These are phyloP conservation scores for Solanum tarijense DNA, from an alignment of 257 asterid genomes.

Conservation along the genomic window DNA sequence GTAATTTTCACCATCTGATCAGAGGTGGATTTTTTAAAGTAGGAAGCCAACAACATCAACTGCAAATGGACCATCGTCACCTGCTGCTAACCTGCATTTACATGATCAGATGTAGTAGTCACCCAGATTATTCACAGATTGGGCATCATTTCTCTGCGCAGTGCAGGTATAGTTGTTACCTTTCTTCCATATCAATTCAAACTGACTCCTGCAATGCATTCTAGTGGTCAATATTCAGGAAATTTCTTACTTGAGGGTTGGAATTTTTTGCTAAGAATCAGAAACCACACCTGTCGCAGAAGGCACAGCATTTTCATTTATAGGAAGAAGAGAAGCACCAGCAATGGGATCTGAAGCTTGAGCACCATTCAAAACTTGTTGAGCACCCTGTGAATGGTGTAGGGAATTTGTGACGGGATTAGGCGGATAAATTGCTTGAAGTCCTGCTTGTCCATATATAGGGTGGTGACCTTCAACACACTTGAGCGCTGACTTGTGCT, in stretches of 20 bases:
- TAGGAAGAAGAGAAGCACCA: neutral
- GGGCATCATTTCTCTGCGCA: neutral
- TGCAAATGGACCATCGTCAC: neutral
- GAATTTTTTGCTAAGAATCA: neutral
- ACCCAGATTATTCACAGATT: neutral
- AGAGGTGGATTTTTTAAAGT: neutral
- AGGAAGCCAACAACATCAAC: neutral
- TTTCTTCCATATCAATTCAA: neutral
- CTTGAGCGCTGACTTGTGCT: conserved; percentile 13
- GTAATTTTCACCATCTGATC: neutral
- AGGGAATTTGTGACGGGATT: conserved; percentile 1
- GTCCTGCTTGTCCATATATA: conserved; percentile 11
- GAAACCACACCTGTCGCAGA: neutral
- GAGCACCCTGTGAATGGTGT: conserved; percentile 1
- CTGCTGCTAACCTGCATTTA: neutral
- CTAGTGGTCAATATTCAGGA: neutral
- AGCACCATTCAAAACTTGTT: conserved; percentile 2
- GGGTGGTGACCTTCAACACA: conserved; percentile 11
- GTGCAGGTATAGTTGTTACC: neutral
- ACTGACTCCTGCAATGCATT: neutral
- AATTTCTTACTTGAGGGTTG: neutral
- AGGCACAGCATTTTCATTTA: neutral
- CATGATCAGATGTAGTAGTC: neutral
- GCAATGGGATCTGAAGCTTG: neutral
- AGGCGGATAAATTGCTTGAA: conserved; percentile 23